phyloP scores from a whole-genome alignment of 1,284 basidiomycete genomes.

The Leccinum angustisporum region DNA sequence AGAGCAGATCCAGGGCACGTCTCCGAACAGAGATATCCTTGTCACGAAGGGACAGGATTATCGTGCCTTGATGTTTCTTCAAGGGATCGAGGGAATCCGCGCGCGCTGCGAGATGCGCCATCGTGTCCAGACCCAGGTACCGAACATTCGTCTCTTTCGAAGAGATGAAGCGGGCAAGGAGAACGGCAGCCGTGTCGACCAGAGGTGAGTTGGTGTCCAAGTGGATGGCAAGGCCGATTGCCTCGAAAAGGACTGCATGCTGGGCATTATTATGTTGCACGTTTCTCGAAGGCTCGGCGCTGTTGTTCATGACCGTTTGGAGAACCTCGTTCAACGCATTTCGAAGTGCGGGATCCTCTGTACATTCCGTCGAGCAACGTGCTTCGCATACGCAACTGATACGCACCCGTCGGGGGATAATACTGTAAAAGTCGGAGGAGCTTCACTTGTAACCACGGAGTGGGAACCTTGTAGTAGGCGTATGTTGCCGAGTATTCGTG shows the following conservation, averaged over 20 bases:
- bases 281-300: conserved; percentile 89
- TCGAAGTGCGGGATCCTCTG: conserved; percentile 83
- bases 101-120: conserved; percentile 96
- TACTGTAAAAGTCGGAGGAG: conserved; percentile 92
- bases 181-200: conserved; percentile 86
- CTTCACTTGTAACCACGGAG: conserved; percentile 98
- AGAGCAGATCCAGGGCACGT: conserved; percentile 91
- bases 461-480: conserved; percentile 96
- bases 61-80: conserved; percentile 94
- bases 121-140: conserved; percentile 96
- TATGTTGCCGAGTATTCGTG: conserved; percentile 88
- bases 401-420: conserved; percentile 87
- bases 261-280: conserved; percentile 99
- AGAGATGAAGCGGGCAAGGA: conserved; percentile 93
- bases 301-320: conserved; percentile 89
- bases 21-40: conserved; percentile 97
- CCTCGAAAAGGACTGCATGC: conserved; percentile 97
- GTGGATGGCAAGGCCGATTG: conserved; percentile 96
- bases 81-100: conserved; percentile 89
- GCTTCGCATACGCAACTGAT: background rate
- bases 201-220: conserved; percentile 89
- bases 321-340: conserved; percentile 82
- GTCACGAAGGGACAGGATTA: conserved; percentile 92
- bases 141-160: conserved; percentile 99
- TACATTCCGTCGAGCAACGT: conserved; percentile 8